phyloP scores from a whole-genome alignment of 495 filamentous ascomycete species.

The Aspergillus cristatus region DNA sequence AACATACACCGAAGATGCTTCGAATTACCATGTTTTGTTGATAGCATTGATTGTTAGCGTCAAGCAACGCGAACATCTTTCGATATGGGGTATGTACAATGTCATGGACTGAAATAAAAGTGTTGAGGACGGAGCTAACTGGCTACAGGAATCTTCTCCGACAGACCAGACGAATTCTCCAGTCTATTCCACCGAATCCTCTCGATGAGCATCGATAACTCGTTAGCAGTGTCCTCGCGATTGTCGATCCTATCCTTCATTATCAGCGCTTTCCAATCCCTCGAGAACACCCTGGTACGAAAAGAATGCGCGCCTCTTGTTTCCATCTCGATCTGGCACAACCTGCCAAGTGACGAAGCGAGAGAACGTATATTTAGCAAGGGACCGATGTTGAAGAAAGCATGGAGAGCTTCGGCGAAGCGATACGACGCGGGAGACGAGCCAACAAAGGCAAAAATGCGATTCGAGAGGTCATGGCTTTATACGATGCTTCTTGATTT shows the following conservation, averaged over 20 bases:
- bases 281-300: slow-evolving; percentile 79
- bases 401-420: slow-evolving; percentile 82
- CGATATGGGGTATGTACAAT: slow-evolving; percentile 65
- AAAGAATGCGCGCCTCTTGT: slow-evolving; percentile 96
- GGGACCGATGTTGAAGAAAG: slow-evolving; percentile 63
- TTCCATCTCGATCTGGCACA: slow-evolving; percentile 92
- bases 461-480: slow-evolving; percentile 91
- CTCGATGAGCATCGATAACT: slow-evolving; percentile 76
- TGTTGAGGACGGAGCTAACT: too few relatives aligned
- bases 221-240: slow-evolving; percentile 59
- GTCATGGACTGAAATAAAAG: not conserved
- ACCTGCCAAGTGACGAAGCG: slow-evolving; percentile 62
- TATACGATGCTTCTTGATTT: slow-evolving; percentile 83
- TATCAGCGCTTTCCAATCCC: slow-evolving; percentile 85
- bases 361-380: slow-evolving; percentile 62
- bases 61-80: slow-evolving; percentile 77
- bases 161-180: slow-evolving; percentile 76
- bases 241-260: slow-evolving; percentile 78
- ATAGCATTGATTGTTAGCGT: slow-evolving; percentile 78
- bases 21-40: slow-evolving; percentile 82
- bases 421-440: slow-evolving; percentile 85
- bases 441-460: slow-evolving; percentile 60
- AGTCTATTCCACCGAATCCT: slow-evolving; percentile 82
- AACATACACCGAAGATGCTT: slow-evolving; percentile 77
- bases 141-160: slow-evolving; percentile 57